A percentile compares a stretch with the other conserved stretches of the same genome.
These are phyloP conservation scores for Colletotrichum gigasporum DNA, from an alignment of 2,329 filamentous ascomycete genomes.

Conservation along the genomic window DNA sequence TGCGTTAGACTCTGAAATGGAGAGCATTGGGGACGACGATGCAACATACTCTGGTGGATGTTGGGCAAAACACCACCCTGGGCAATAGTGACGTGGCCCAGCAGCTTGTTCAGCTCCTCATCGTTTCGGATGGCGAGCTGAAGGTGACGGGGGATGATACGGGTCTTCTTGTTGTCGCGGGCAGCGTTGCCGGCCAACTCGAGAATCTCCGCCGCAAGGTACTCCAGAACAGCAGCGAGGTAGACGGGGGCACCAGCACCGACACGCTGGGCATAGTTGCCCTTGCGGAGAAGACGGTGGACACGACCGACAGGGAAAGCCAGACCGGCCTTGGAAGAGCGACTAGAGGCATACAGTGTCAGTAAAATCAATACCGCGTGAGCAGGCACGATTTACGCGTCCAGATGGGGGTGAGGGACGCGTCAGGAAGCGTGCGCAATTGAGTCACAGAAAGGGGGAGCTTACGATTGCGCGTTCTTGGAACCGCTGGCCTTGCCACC, in stretches of 20 bases:
- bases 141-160: constrained; percentile 98
- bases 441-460: constrained; percentile 43
- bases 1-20: constrained; percentile 46
- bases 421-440: no score
- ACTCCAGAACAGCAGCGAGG: constrained; percentile 96
- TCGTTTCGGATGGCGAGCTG: constrained; percentile 99
- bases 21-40: not conserved
- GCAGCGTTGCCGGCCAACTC: constrained; percentile 98
- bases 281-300: constrained; percentile 97
- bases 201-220: constrained; percentile 98
- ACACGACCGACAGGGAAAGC: constrained; percentile 99
- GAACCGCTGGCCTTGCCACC: constrained; percentile 99
- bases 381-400: no score
- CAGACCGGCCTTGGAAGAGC: constrained; percentile 98
- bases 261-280: constrained; percentile 99
- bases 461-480: constrained; percentile 99
- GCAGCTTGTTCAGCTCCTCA: constrained; percentile 99
- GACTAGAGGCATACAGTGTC: constrained; percentile 64
- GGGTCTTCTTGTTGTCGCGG: constrained; percentile 99
- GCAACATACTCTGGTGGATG: constrained; percentile 90
- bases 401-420: no score
- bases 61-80: constrained; percentile 97
- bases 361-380: constrained; percentile 45
- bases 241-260: constrained; percentile 98
- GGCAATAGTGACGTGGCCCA: constrained; percentile 95